Evolutionary conservation across 345 rosid species (phyloP), one percentile per base, ranked within the genome.

Genomic region (Isatis tinctoria): DNA sequence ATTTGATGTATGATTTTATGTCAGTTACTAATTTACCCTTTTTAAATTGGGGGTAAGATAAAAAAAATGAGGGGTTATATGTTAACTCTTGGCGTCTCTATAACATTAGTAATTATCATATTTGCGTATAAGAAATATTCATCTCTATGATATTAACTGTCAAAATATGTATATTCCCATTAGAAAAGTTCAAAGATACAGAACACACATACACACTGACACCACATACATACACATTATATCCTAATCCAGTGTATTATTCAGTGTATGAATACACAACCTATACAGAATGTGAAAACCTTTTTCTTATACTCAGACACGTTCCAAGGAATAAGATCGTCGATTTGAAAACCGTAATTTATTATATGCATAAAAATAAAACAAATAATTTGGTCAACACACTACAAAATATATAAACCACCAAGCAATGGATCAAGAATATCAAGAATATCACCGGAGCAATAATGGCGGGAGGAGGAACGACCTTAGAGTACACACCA

Each of bases 401-500:
- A 49, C 27, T 30, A 30, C 24, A 22, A 28, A 39, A 22, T 12
- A 61, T 75, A 75, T 52, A 60, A 16, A 61, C 30, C 24, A 53
- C 8, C 4, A 16, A 10, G 10, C 39, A 22, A 61, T 14, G 8
- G 51, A 75, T 52, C 33, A 69, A 61, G 27, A 75, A 33, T n/a
- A 30, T 61, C 18, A 62, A 53, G 49, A 60, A 60, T n/a, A n/a
- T 16, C 57, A 60, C 44, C 41, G 17, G 56, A 65, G 26, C 61
- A 10, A 37, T 40, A 14, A 82, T 87, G 96, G 82, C 84, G 0
- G 96, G 56, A 73, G 92, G 76, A 70, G 93, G 88, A 24, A 77
- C 82, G 17, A 78, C 81, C 8, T 81, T 93, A 48, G 96, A 91
- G 83, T 80, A 79, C 32, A 89, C 96, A 2, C 93, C 97, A 10